These are phyloP conservation scores for Aspergillus chevalieri DNA, from an alignment of 2,329 filamentous ascomycete species.

Conservation along the genomic window DNA sequence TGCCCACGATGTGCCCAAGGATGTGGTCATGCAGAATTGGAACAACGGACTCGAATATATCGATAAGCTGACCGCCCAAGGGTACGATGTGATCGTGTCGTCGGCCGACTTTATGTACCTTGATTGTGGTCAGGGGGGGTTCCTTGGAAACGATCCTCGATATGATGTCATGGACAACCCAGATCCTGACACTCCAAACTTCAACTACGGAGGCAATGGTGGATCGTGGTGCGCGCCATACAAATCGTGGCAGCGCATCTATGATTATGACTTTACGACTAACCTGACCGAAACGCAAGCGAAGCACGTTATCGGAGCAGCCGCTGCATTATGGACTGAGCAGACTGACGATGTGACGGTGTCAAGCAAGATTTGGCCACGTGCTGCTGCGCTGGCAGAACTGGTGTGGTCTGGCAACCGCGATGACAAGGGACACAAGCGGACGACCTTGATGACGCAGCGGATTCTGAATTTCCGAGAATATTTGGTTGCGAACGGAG, in stretches of 20 bases:
- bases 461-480: slow-evolving; percentile 55
- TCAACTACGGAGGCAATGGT: slow-evolving; percentile 51
- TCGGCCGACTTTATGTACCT: slow-evolving; percentile 52
- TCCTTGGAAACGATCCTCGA: slow-evolving; percentile 50
- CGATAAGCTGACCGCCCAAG: slow-evolving; percentile 44
- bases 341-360: slow-evolving; percentile 51
- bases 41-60: slow-evolving; percentile 50
- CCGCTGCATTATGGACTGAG: slow-evolving; percentile 50
- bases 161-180: slow-evolving; percentile 53
- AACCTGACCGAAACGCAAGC: slow-evolving; percentile 44
- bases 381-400: slow-evolving; percentile 52
- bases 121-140: slow-evolving; percentile 52
- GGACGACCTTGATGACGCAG: slow-evolving; percentile 50
- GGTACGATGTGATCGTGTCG: slow-evolving; percentile 53
- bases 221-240: slow-evolving; percentile 56
- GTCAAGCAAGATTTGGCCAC: slow-evolving; percentile 50
- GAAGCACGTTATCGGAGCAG: slow-evolving; percentile 47
- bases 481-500: slow-evolving; percentile 51
- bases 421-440: slow-evolving; percentile 45
- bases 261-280: slow-evolving; percentile 52
- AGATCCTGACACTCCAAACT: slow-evolving; percentile 39
- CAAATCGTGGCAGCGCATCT: slow-evolving; percentile 57
- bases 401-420: slow-evolving; percentile 52
- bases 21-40: slow-evolving; percentile 52
- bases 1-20: slow-evolving; percentile 44